These are phyloP conservation scores for Massarina eburnea DNA, from an alignment of 2,329 filamentous ascomycete genomes.

Conservation along the genomic window DNA sequence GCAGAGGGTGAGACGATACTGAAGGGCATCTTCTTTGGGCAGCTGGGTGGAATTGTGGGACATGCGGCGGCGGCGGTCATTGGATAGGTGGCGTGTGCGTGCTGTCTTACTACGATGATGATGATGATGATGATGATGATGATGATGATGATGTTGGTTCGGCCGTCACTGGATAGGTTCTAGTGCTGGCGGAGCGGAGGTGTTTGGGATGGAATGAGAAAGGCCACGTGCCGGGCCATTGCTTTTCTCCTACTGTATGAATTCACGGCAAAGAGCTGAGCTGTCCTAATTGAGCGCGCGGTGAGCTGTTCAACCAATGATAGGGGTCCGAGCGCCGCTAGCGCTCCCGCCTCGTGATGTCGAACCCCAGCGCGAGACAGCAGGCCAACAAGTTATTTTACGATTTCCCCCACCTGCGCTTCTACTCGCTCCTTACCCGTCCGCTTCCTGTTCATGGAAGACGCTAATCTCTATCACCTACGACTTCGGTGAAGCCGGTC, in stretches of 20 bases:
- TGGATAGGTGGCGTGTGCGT: constrained; percentile 11
- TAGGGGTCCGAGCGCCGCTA: constrained; percentile 14
- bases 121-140: too few relatives aligned
- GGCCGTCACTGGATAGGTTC: constrained; percentile 3
- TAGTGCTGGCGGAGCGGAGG: neutral
- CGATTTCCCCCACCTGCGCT: constrained; percentile 14
- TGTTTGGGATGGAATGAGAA: neutral
- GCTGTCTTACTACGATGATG: neutral
- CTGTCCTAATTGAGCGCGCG: constrained; percentile 11
- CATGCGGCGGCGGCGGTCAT: constrained; percentile 39
- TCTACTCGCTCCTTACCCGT: neutral
- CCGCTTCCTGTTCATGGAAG: constrained; percentile 38
- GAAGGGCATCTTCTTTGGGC: constrained; percentile 74
- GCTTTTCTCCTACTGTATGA: neutral
- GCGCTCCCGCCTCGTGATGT: constrained; percentile 8
- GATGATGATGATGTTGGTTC: neutral
- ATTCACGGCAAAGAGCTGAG: neutral
- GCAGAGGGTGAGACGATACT: constrained; percentile 76
- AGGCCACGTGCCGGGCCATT: neutral
- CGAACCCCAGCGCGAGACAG: constrained; percentile 8
- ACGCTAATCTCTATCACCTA: constrained; percentile 16
- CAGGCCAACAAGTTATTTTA: constrained; percentile 15
- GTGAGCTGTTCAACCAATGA: too few relatives aligned
- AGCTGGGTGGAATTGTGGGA: constrained; percentile 63
- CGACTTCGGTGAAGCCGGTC: constrained; percentile 41